Conservation (phyloP, 1,284 basidiomycete species). For the Apiotrichum montevideense region DNA sequence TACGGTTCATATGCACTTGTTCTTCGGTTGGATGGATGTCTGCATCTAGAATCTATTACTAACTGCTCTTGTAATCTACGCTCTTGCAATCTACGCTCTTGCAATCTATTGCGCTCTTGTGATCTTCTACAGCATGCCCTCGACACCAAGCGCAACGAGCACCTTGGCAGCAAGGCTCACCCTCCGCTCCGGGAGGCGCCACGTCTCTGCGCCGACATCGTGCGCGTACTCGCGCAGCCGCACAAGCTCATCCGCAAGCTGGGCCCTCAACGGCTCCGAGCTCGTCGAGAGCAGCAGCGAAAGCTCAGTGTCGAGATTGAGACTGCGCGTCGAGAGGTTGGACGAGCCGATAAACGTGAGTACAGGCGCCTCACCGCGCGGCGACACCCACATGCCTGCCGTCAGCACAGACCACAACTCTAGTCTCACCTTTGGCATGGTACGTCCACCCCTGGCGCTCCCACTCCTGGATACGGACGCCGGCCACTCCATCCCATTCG, state of each 20-base stretch:
- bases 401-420: too few relatives aligned
- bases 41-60: too few relatives aligned
- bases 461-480: conserved; percentile 80
- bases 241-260: conserved; percentile 50
- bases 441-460: conserved; percentile 91
- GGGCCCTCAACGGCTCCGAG: conserved; percentile 44
- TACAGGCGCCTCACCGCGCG: conserved; percentile 50
- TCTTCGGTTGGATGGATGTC: too few relatives aligned
- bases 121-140: conserved; percentile 40
- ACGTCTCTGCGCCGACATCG: conserved; percentile 50
- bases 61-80: too few relatives aligned
- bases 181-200: conserved; percentile 53
- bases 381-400: conserved; percentile 69
- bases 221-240: conserved; percentile 47
- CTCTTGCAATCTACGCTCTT: too few relatives aligned
- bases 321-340: conserved; percentile 88
- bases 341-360: conserved; percentile 91
- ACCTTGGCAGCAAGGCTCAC: conserved; percentile 65
- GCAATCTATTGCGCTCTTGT: too few relatives aligned
- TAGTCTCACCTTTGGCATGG: conserved; percentile 68
- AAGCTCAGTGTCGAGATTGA: conserved; percentile 86
- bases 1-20: too few relatives aligned
- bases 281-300: conserved; percentile 78
- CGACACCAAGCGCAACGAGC: conserved; percentile 52
- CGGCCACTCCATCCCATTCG: conserved; percentile 49